Conservation (phyloP, 164 flowering plant species). For the Sextonia rubra region DNA sequence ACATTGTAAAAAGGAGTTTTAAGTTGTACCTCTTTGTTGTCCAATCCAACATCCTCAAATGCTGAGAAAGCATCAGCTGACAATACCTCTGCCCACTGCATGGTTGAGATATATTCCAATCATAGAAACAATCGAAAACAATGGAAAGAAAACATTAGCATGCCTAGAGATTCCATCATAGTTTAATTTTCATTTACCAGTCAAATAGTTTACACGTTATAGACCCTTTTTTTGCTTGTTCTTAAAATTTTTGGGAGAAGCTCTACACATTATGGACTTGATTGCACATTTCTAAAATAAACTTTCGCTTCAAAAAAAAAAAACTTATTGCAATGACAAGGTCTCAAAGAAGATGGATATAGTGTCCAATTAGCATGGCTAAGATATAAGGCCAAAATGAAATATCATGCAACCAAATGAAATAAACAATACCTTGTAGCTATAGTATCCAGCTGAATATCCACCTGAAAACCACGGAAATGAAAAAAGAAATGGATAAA, state of each 20-base stretch:
- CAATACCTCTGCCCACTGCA: constrained; percentile 99
- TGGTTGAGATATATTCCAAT: constrained; percentile 6
- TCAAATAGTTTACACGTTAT: no score
- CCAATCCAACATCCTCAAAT: constrained; percentile 93
- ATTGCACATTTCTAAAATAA: neutral
- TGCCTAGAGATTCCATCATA: no score
- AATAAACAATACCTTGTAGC: constrained; percentile 70
- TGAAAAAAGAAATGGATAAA: neutral
- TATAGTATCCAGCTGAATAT: constrained; percentile 98
- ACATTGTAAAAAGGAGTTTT: neutral
- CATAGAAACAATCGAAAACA: neutral
- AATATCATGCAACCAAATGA: neutral
- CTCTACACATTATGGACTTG: no score
- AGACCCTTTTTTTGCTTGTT: no score
- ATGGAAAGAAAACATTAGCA: neutral
- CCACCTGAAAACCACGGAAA: constrained; percentile 61
- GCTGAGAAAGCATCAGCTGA: constrained; percentile 99
- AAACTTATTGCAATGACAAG: neutral
- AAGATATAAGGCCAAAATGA: neutral
- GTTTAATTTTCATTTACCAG: no score
- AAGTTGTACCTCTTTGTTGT: constrained; percentile 55
- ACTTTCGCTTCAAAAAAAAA: neutral
- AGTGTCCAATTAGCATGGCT: neutral
- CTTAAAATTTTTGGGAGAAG: no score
- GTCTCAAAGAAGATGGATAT: neutral